Percentiles rank a stretch among this genome's conserved stretches.
phyloP scores from a whole-genome alignment of 208 protist genomes.

The Acanthamoeba sp. region DNA sequence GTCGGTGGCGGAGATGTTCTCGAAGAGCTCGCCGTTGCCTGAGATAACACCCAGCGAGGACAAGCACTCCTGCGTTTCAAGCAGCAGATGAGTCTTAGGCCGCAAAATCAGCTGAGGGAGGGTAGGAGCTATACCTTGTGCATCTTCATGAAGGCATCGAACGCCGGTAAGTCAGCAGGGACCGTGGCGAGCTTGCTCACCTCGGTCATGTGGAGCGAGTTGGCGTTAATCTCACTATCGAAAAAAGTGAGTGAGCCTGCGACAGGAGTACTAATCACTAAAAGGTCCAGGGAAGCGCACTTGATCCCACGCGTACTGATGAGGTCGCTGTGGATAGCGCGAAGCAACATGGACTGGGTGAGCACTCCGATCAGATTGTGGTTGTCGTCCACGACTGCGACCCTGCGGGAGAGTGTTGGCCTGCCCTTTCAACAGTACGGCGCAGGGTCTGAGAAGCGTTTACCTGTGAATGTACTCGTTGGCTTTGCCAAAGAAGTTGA shows the following conservation, averaged over 20 bases:
- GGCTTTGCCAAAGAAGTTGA: conserved; percentile 22
- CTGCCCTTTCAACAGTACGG: too few species aligned
- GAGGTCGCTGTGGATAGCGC: background rate
- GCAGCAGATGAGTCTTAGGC: too few species aligned
- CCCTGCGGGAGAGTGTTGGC: background rate
- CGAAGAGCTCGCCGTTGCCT: background rate
- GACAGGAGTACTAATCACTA: background rate
- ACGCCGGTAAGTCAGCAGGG: background rate
- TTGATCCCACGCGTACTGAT: background rate
- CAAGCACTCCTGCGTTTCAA: background rate
- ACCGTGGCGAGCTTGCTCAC: conserved; percentile 29
- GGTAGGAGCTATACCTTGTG: background rate
- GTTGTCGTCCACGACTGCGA: conserved; percentile 44
- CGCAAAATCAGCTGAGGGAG: background rate
- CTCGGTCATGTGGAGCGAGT: background rate
- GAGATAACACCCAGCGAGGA: conserved; percentile 2
- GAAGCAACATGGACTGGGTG: conserved; percentile 34
- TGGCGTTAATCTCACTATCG: background rate
- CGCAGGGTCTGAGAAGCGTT: background rate
- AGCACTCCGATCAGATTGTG: conserved; percentile 28
- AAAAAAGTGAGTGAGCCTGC: background rate
- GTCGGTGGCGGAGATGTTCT: conserved; percentile 55
- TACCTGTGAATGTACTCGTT: conserved; percentile 19
- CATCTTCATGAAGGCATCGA: conserved; percentile 60
- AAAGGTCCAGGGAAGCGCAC: background rate